These are phyloP conservation scores for Panaeolus cyanescens DNA, from an alignment of 768 basidiomycete species.

Conservation along the genomic window DNA sequence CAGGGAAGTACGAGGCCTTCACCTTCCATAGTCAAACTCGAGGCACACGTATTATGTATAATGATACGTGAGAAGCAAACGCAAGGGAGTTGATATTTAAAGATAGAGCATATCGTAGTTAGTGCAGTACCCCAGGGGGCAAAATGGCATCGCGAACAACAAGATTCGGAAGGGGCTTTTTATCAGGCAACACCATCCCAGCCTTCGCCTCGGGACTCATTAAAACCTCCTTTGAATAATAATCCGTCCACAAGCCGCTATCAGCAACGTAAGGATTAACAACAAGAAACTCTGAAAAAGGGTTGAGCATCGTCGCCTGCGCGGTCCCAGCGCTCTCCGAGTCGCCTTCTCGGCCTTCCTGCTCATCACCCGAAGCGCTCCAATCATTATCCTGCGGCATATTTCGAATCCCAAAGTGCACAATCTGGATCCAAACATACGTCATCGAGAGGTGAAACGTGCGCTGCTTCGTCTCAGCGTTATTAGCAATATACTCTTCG, in stretches of 20 bases:
- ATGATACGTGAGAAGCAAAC: too few relatives aligned
- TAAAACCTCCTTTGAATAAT: slow-evolving; percentile 44
- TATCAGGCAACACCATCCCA: slow-evolving; percentile 47
- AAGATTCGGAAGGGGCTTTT: slow-evolving; percentile 42
- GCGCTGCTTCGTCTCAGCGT: slow-evolving; percentile 34
- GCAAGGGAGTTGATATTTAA: too few relatives aligned
- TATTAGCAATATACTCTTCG: slow-evolving; percentile 37
- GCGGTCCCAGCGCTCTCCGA: slow-evolving; percentile 7
- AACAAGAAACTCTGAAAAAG: slow-evolving; percentile 39
- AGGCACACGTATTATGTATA: too few relatives aligned
- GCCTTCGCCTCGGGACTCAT: slow-evolving; percentile 41
- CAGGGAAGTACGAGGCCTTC: too few relatives aligned
- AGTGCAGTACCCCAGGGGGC: slow-evolving; percentile 15
- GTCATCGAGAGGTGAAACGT: slow-evolving; percentile 50
- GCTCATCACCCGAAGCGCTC: background rate
- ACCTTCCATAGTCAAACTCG: too few relatives aligned
- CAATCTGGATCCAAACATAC: slow-evolving; percentile 53
- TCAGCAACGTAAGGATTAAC: slow-evolving; percentile 43
- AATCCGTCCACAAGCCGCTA: slow-evolving; percentile 42
- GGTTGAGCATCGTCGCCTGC: slow-evolving; percentile 20
- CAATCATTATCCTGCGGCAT: slow-evolving; percentile 20
- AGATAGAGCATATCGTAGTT: too few relatives aligned
- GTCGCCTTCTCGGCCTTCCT: background rate
- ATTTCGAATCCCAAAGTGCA: slow-evolving; percentile 46
- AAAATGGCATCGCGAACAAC: slow-evolving; percentile 34